Evolutionary conservation across 345 rosid genomes (phyloP).

Genomic region (Gossypioides kirkii): DNA sequence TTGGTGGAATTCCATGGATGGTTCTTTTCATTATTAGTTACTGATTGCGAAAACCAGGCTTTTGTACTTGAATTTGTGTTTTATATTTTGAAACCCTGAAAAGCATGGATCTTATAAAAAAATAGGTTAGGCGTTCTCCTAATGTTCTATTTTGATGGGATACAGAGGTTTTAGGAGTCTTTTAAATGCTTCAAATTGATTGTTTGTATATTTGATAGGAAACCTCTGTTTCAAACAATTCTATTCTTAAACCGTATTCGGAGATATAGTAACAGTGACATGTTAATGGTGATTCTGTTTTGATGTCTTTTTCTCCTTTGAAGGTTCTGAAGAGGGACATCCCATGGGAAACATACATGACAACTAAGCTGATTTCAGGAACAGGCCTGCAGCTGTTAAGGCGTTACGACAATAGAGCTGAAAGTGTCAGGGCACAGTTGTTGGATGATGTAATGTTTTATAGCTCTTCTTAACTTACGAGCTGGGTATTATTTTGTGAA

Average conservation of each 20-base stretch:
- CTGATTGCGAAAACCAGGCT: neutral
- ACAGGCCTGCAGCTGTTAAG: slow-evolving; percentile 81
- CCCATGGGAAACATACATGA: slow-evolving; percentile 99
- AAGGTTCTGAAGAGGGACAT: slow-evolving; percentile 92
- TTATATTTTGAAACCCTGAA: neutral
- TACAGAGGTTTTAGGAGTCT: neutral
- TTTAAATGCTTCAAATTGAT: neutral
- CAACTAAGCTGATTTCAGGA: slow-evolving; percentile 81
- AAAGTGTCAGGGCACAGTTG: slow-evolving; percentile 77
- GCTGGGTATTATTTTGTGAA: slow-evolving; percentile 6
- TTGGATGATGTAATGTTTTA: slow-evolving; percentile 65
- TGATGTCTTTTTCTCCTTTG: slow-evolving; percentile 14
- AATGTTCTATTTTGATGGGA: neutral
- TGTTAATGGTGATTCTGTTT: slow-evolving; percentile 12
- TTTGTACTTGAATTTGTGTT: too few species aligned
- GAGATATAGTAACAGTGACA: neutral
- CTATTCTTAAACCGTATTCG: neutral
- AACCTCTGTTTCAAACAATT: neutral
- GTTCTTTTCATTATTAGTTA: neutral
- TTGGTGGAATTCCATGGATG: neutral
- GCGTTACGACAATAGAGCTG: slow-evolving; percentile 80
- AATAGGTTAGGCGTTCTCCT: neutral
- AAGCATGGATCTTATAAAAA: neutral
- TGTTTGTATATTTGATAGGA: neutral
- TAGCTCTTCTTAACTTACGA: slow-evolving; percentile 15